phyloP scores from a whole-genome alignment of 2,329 filamentous ascomycete genomes.

The Volutella citrinella region DNA sequence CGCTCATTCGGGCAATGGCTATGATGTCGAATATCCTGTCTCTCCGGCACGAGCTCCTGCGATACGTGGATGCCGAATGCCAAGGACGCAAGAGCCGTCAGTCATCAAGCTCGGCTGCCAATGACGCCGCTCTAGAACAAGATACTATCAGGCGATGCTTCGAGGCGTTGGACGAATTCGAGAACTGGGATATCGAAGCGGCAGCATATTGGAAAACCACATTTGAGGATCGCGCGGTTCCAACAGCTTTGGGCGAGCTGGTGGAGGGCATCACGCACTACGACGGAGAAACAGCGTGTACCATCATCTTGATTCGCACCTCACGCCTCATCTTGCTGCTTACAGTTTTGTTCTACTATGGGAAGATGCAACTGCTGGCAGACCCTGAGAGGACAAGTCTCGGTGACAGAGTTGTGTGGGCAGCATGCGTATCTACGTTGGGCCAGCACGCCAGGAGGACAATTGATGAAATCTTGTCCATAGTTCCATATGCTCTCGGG shows the following conservation, averaged over 20 bases:
- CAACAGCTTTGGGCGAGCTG: slow-evolving; percentile 26
- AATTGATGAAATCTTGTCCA: slow-evolving; percentile 29
- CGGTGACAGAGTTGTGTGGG: slow-evolving; percentile 12
- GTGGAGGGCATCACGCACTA: slow-evolving; percentile 16
- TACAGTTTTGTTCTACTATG: slow-evolving; percentile 26
- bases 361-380: slow-evolving; percentile 6
- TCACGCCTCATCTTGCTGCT: slow-evolving; percentile 28
- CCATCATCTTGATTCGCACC: slow-evolving; percentile 29
- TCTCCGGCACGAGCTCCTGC: slow-evolving; percentile 13
- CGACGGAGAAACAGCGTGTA: slow-evolving; percentile 31
- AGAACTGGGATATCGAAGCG: slow-evolving; percentile 28
- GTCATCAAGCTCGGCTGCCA: too few relatives aligned
- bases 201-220: slow-evolving; percentile 28
- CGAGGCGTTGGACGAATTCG: slow-evolving; percentile 27
- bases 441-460: slow-evolving; percentile 21
- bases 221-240: slow-evolving; percentile 25
- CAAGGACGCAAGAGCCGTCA: slow-evolving; percentile 1
- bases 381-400: slow-evolving; percentile 3
- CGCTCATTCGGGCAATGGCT: slow-evolving; percentile 26
- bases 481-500: slow-evolving; percentile 30
- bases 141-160: slow-evolving; percentile 19
- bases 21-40: slow-evolving; percentile 27
- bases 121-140: slow-evolving; percentile 5
- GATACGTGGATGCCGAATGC: slow-evolving; percentile 4
- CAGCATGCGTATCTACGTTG: slow-evolving; percentile 15